Percentiles rank a stretch among this genome's conserved stretches.
Evolutionary conservation across 2,329 filamentous ascomycete genomes (phyloP).

Genomic region (Apiospora rasikravindrae): DNA sequence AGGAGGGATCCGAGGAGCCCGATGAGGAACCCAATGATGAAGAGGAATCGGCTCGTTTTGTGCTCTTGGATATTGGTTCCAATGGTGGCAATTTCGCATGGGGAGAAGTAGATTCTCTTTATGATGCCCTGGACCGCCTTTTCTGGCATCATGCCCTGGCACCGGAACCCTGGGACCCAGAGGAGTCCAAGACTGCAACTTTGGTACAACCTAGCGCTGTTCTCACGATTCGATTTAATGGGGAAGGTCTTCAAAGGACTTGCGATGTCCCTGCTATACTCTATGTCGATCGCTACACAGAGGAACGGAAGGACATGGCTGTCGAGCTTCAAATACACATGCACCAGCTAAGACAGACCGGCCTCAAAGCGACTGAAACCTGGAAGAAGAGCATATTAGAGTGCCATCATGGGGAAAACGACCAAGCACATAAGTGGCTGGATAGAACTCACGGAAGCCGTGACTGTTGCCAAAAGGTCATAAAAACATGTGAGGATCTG

Average conservation of each 20-base stretch:
- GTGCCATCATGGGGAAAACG: constrained; percentile 31
- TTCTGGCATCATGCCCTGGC: constrained; percentile 53
- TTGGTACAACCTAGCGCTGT: constrained; percentile 56
- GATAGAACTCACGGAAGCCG: constrained; percentile 30
- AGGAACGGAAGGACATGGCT: constrained; percentile 50
- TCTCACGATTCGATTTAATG: constrained; percentile 52
- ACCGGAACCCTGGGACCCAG: constrained; percentile 39
- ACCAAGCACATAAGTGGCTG: constrained; percentile 30
- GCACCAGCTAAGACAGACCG: constrained; percentile 29
- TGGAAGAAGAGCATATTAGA: constrained; percentile 27
- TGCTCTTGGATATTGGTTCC: constrained; percentile 40
- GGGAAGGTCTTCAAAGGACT: constrained; percentile 46
- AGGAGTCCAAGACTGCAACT: constrained; percentile 47
- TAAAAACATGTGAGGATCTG: constrained; percentile 28
- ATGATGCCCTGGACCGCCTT: constrained; percentile 54
- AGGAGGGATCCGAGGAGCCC: constrained; percentile 28
- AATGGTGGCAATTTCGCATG: constrained; percentile 36
- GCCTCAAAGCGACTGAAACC: constrained; percentile 30
- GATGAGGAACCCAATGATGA: constrained; percentile 31
- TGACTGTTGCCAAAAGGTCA: constrained; percentile 33
- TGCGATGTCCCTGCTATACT: constrained; percentile 57
- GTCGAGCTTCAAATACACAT: constrained; percentile 48
- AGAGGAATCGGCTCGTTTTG: constrained; percentile 49
- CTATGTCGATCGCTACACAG: constrained; percentile 60
- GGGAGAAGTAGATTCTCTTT: constrained; percentile 47